A percentile compares a stretch with the other conserved stretches of the same genome.
These are phyloP conservation scores for Crithidia expoeki DNA, from an alignment of 208 protist genomes.

Conservation along the genomic window DNA sequence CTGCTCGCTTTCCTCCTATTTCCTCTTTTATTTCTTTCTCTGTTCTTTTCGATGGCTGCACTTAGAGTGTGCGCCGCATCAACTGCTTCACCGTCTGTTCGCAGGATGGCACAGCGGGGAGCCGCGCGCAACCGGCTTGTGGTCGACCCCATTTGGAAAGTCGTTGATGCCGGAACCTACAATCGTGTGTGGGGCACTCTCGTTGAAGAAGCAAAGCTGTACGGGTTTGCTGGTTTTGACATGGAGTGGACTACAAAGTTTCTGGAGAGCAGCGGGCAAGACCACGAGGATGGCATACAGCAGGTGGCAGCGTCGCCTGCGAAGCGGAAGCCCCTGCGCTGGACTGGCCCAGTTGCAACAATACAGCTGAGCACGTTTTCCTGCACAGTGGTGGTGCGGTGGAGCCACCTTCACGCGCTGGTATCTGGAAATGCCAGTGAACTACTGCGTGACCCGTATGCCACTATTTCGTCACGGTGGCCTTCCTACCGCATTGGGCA, in stretches of 20 bases:
- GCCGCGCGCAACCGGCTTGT: conserved; percentile 28
- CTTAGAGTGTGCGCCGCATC: background rate
- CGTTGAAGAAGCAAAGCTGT: conserved; percentile 30
- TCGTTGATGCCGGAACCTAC: conserved; percentile 35
- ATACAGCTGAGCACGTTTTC: conserved; percentile 58
- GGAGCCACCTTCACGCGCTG: conserved; percentile 42
- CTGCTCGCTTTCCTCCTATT: conserved; percentile 12
- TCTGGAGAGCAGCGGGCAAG: background rate
- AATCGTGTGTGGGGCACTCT: conserved; percentile 32
- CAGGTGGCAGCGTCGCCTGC: background rate
- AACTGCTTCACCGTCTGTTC: background rate
- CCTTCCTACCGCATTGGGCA: conserved; percentile 38
- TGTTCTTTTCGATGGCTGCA: background rate
- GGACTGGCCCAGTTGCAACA: conserved; percentile 44
- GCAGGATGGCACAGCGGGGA: background rate
- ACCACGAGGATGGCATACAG: background rate
- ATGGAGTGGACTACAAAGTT: conserved; percentile 62
- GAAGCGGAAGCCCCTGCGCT: conserved; percentile 9
- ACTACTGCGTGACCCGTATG: conserved; percentile 26
- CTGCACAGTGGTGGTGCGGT: conserved; percentile 50
- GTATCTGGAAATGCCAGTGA: conserved; percentile 19
- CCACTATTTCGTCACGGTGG: conserved; percentile 32
- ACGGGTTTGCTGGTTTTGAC: conserved; percentile 62
- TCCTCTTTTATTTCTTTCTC: conserved; percentile 1
- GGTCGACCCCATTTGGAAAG: conserved; percentile 62